Evolutionary conservation across 352 stramenopile genomes (phyloP).

Genomic region (Globisporangium parvum): DNA sequence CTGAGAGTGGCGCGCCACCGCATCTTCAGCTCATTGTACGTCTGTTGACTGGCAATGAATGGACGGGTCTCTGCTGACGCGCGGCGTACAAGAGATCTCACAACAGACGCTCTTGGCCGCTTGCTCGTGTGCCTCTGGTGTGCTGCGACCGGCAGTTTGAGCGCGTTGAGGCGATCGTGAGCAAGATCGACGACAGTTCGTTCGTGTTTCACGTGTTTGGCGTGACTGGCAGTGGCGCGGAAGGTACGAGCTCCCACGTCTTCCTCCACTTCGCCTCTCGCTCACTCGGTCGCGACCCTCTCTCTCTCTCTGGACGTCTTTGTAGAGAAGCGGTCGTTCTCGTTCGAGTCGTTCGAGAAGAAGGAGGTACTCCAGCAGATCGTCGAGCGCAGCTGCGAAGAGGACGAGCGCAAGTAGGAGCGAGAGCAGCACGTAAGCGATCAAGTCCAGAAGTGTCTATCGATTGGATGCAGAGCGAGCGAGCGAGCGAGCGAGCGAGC

Average conservation of each 20-base stretch:
- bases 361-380: slow-evolving; percentile 43
- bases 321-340: slow-evolving; percentile 67
- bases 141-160: slow-evolving; percentile 42
- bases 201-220: slow-evolving; percentile 63
- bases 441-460: not conserved
- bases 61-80: not conserved
- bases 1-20: slow-evolving; percentile 43
- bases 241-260: slow-evolving; percentile 21
- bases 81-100: not conserved
- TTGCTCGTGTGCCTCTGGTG: slow-evolving; percentile 6
- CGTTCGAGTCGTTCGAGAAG: slow-evolving; percentile 42
- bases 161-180: slow-evolving; percentile 42
- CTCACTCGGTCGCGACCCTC: too few species aligned
- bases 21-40: slow-evolving; percentile 59
- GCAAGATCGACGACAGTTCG: slow-evolving; percentile 55
- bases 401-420: not conserved
- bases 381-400: slow-evolving; percentile 38
- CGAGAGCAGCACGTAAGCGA: not conserved
- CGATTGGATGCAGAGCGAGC: not conserved
- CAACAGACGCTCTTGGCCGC: not conserved
- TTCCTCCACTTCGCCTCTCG: too few species aligned
- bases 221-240: slow-evolving; percentile 30
- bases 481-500: too few species aligned
- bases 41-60: not conserved
- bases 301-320: not conserved